Evolutionary conservation across 2,329 filamentous ascomycete genomes (phyloP).

Genomic region (Ceratocystis variospora): DNA sequence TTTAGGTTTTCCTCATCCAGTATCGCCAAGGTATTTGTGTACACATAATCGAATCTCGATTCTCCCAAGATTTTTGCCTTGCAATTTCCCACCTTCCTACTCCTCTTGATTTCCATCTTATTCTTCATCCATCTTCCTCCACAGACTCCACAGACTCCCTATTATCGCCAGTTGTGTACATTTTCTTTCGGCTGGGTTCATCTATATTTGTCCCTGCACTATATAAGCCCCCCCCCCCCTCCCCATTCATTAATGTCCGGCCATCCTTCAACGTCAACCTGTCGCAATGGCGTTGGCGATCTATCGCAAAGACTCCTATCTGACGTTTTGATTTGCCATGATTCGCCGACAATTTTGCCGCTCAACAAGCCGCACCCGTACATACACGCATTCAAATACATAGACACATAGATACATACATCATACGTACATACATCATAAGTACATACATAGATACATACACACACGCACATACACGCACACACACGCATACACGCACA

Average conservation of each 20-base stretch:
- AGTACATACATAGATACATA: neutral
- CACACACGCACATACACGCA: neutral
- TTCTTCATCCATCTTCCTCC: neutral
- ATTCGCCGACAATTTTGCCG: slow-evolving; percentile 6
- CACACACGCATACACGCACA: neutral
- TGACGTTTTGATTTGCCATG: slow-evolving; percentile 9
- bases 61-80: neutral
- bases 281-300: neutral
- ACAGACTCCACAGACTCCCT: neutral
- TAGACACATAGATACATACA: neutral
- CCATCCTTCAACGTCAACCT: neutral
- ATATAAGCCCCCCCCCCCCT: neutral
- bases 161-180: neutral
- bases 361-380: neutral
- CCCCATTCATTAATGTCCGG: neutral
- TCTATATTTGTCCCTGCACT: neutral
- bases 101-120: neutral
- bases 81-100: neutral
- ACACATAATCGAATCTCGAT: neutral
- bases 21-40: neutral
- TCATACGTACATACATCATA: too few species aligned
- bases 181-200: neutral
- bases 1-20: neutral
- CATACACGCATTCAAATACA: neutral
- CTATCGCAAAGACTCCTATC: neutral